Evolutionary conservation across 129 eudicot genomes (phyloP), one percentile per base, ranked within the genome.

Genomic region (Erigeron canadensis): DNA sequence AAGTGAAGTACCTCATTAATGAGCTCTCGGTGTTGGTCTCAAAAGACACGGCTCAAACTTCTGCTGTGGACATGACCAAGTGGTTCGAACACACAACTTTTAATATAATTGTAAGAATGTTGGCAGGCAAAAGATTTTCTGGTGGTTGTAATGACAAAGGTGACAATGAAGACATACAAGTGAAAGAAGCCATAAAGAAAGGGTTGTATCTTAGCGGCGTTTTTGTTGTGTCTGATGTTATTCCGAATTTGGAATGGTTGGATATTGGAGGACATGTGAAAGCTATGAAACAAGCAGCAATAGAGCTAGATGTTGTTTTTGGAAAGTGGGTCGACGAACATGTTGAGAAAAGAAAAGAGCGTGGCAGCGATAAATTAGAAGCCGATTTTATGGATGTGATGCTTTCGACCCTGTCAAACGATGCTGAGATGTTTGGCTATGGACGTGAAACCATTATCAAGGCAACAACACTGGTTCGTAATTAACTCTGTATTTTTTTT

Each of bases 181-280:
- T 78, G 22, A 75, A 42, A 73, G 84, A 78, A 41, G 80, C 82
- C 0, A 65, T 86, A 18, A 78, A 81, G 55, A 75, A 48, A 69
- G 71, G 48, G 22, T 60, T 83, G 88, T 79, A 81, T 37, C 82
- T 86, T 39, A 53, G 71, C 11, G 88, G 88, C 8, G 75, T 76
- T 54, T 81, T 86, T 47, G 83, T 86, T 9, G 73, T 57, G 64
- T 86, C 91, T 8, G 91, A 83, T 69, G 63, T 75, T 10, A 72
- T 86, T 79, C 88, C 88, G 1, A 46, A 8, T 18, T 11, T 86
- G 45, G 86, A 83, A 65, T 86, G 91, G 91, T 4, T 83, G 80
- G 91, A 86, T 50, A 72, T 86, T 45, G 86, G 88, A 13, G 91
- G 91, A 16, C 59, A 81, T 60, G 12, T 86, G 57, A 83, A 79